Conservation (phyloP, 306 rosid genomes). For the Rosa persica region DNA sequence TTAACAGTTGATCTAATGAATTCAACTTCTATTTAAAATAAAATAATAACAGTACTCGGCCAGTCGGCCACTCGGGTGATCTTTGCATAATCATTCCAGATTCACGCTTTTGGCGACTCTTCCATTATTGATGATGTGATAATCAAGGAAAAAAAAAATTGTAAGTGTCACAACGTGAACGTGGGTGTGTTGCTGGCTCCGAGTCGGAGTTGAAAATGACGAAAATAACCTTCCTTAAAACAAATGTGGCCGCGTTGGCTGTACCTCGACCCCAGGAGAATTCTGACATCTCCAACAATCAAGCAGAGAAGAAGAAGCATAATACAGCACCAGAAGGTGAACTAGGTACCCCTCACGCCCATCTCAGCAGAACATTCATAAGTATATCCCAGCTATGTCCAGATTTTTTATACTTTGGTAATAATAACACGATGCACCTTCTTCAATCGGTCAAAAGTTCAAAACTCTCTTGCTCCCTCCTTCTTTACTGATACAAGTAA, state of each 20-base stretch:
- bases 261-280: not conserved
- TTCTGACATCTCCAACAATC: not conserved
- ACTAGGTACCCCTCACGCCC: not conserved
- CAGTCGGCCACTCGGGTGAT: no score
- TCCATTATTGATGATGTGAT: not conserved
- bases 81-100: no score
- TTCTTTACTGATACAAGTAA: not conserved
- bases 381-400: constrained; percentile 19
- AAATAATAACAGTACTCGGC: no score
- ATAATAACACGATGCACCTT: not conserved
- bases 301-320: not conserved
- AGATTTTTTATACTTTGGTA: not conserved
- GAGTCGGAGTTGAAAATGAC: not conserved
- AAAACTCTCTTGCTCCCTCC: not conserved
- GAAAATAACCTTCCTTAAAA: not conserved
- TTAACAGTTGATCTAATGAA: no score
- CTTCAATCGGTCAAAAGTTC: constrained; percentile 11
- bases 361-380: constrained; percentile 13
- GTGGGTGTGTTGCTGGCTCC: not conserved
- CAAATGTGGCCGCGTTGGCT: not conserved
- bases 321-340: no score
- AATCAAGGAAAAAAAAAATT: no score
- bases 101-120: not conserved
- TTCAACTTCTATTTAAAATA: no score
- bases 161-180: no score